These are phyloP conservation scores for Cordyceps militaris DNA, from an alignment of 2,329 filamentous ascomycete species.

Conservation along the genomic window DNA sequence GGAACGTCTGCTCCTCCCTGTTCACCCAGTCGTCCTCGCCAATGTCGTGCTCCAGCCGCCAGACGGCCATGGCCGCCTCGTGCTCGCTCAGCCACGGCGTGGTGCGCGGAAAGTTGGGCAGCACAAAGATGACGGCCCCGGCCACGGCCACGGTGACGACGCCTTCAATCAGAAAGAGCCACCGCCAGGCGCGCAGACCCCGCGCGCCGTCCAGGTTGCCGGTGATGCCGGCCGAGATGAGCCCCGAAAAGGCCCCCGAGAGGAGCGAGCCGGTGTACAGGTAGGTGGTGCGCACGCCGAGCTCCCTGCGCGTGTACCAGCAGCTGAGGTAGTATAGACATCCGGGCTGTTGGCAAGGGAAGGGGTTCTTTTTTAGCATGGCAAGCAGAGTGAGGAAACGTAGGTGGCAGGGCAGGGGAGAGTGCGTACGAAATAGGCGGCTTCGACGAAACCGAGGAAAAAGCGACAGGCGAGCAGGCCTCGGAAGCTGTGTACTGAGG, in stretches of 20 bases:
- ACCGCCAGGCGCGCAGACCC: conserved; percentile 57
- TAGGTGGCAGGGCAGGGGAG: neutral
- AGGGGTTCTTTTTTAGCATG: neutral
- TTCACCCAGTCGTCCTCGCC: conserved; percentile 57
- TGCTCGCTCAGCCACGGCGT: conserved; percentile 33
- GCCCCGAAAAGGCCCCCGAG: conserved; percentile 63
- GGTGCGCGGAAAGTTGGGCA: conserved; percentile 53
- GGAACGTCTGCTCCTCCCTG: conserved; percentile 47
- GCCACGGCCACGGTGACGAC: conserved; percentile 57
- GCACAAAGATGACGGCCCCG: conserved; percentile 44
- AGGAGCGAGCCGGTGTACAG: conserved; percentile 63
- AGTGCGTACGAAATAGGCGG: conserved; percentile 34
- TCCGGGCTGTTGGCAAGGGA: conserved; percentile 34
- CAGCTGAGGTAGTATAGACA: conserved; percentile 56
- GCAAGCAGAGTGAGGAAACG: too few species aligned
- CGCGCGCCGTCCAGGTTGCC: conserved; percentile 52
- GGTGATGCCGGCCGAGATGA: conserved; percentile 58
- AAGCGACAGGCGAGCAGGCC: conserved; percentile 31
- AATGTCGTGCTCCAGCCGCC: conserved; percentile 57
- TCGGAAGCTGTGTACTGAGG: conserved; percentile 25
- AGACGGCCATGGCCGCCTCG: conserved; percentile 28
- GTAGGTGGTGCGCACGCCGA: conserved; percentile 57
- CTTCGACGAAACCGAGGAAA: conserved; percentile 32
- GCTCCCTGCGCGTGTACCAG: conserved; percentile 66
- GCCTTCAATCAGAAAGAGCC: conserved; percentile 55